These are phyloP conservation scores for Chrysanthemum seticuspe DNA, from an alignment of 129 eudicot genomes.

Conservation along the genomic window DNA sequence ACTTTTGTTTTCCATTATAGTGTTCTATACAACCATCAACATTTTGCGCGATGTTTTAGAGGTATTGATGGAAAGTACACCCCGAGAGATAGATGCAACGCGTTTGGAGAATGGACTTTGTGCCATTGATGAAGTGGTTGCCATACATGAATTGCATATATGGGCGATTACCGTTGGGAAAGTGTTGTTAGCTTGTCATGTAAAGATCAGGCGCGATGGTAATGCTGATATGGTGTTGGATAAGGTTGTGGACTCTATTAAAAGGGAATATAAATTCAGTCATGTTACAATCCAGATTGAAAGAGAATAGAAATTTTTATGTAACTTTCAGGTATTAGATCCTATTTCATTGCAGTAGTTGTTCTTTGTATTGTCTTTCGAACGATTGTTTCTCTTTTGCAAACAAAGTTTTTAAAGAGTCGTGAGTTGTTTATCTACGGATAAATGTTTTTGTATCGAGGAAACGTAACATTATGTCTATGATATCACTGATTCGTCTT, in stretches of 20 bases:
- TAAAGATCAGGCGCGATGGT: slow-evolving; percentile 52
- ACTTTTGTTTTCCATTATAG: slow-evolving; percentile 52
- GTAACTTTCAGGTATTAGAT: too few species aligned
- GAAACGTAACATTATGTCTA: too few species aligned
- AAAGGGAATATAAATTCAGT: slow-evolving; percentile 60
- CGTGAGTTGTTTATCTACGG: too few species aligned
- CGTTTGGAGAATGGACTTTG: slow-evolving; percentile 51
- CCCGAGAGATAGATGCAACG: slow-evolving; percentile 67
- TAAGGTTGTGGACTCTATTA: slow-evolving; percentile 54
- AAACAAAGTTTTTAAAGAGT: too few species aligned
- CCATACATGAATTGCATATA: slow-evolving; percentile 62
- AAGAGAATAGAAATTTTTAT: slow-evolving; percentile 23
- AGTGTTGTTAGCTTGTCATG: slow-evolving; percentile 59
- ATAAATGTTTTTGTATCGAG: too few species aligned
- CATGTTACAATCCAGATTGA: slow-evolving; percentile 72
- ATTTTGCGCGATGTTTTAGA: slow-evolving; percentile 56
- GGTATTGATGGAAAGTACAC: slow-evolving; percentile 71
- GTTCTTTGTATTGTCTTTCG: too few species aligned
- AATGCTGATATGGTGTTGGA: slow-evolving; percentile 61
- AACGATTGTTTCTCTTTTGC: too few species aligned
- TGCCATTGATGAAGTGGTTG: slow-evolving; percentile 59
- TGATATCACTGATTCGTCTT: too few species aligned
- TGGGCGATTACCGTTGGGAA: slow-evolving; percentile 72
- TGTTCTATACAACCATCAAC: slow-evolving; percentile 56
- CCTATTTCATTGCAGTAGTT: too few species aligned